phyloP scores from a whole-genome alignment of 257 asterid genomes.

The Capsicum chinense region DNA sequence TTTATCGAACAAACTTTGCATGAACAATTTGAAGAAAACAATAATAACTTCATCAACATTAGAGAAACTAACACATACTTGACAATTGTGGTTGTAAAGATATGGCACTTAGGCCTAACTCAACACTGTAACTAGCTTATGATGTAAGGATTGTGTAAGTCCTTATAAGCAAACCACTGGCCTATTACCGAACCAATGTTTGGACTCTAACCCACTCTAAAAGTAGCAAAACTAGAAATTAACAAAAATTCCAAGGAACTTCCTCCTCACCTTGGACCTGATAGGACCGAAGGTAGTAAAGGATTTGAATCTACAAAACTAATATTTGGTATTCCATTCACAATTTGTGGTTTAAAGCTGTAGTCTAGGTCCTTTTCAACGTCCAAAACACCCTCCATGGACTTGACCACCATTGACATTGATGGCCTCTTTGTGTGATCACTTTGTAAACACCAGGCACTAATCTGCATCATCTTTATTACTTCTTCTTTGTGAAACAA shows the following conservation, averaged over 20 bases:
- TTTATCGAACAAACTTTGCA: not conserved
- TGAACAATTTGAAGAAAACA: not conserved
- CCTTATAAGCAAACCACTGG: too few relatives aligned
- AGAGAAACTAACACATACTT: not conserved
- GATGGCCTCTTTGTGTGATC: slow-evolving; percentile 32
- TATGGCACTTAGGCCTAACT: too few relatives aligned
- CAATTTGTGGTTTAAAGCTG: not conserved
- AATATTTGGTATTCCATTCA: not conserved
- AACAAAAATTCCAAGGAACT: not conserved
- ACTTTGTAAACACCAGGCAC: not conserved
- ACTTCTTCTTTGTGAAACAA: too few relatives aligned
- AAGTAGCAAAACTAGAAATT: not conserved
- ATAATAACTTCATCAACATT: not conserved
- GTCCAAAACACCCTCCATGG: slow-evolving; percentile 31
- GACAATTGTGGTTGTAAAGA: not conserved
- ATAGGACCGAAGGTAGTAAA: slow-evolving; percentile 17
- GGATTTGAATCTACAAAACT: not conserved
- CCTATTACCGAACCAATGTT: too few relatives aligned
- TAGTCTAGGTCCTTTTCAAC: slow-evolving; percentile 8
- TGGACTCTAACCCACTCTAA: too few relatives aligned
- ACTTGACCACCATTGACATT: slow-evolving; percentile 36
- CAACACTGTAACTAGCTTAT: too few relatives aligned
- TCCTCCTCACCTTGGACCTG: slow-evolving; percentile 13
- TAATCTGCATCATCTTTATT: too few relatives aligned
- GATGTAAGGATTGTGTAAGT: too few relatives aligned